Base-by-base conservation (phyloP, 805 yeast species). In the Kuraishia capsulata region DNA sequence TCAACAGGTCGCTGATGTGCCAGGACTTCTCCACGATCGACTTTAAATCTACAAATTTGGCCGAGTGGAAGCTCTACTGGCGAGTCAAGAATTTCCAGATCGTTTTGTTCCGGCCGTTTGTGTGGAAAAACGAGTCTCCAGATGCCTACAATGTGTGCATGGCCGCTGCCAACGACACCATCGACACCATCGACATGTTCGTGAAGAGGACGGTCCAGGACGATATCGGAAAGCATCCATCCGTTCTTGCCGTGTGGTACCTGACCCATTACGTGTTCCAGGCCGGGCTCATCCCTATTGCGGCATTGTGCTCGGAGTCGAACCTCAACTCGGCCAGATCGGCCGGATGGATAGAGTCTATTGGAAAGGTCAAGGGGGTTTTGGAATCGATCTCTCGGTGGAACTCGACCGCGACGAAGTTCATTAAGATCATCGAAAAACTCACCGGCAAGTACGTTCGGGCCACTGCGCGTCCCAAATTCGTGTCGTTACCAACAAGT, bases 231-330 rank as follows among this genome's bases (percentile, higher is more conserved):
- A n/a, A n/a, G n/a, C n/a, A n/a, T n/a, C 41, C 66, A 16, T 64
- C 73, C n/a, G 66, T 70, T 20, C 59, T 76, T 23, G 64, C 74
- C 13, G 69, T 74, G 20, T 78, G 84, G 84, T 73, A 76, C 53
- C 71, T 80, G 3, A 71, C 76, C 0, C 78, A 73, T 49, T 79
- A 73, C 52, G 45, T 76, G 13, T 76, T 78, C 56, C 82, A 78
- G 51, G 81, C 84, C 2, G 68, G 72, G 4, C 55, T 78, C 39
- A 72, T 78, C 36, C 77, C 80, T 6, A 65, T 76, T 38, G 69
- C 73, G 8, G 72, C 76, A 45, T 51, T 70, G 14, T 67, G 75
- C 42, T 64, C 76, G 8, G 78, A 74, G 39, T 70, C 76, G 4
- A 48, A 49, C 4, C n/a, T n/a, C n/a, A 67, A 75, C 11, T 28